Evolutionary conservation across 768 basidiomycete genomes (phyloP).

Genomic region (Phaffia australis): DNA sequence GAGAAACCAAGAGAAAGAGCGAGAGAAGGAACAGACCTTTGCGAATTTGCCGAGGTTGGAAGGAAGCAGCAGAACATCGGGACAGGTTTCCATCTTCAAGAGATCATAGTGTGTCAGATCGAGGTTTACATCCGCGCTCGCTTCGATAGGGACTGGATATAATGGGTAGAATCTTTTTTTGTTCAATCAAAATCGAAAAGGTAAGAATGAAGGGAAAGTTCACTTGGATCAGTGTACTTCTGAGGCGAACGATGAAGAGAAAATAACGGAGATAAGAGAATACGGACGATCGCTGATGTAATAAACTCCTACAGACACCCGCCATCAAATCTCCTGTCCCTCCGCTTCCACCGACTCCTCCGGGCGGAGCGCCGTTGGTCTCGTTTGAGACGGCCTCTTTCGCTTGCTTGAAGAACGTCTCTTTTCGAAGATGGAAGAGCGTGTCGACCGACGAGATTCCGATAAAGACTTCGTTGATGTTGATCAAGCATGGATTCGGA

Average conservation of each 20-base stretch:
- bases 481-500: conserved; percentile 77
- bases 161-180: conserved; percentile 79
- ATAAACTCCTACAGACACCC: conserved; percentile 61
- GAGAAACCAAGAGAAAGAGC: background rate
- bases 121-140: conserved; percentile 71
- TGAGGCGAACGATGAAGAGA: background rate
- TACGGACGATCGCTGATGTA: conserved; percentile 71
- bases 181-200: conserved; percentile 2
- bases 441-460: conserved; percentile 74
- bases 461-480: conserved; percentile 72
- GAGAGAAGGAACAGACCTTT: conserved; percentile 50
- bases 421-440: conserved; percentile 75
- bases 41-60: conserved; percentile 81
- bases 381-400: conserved; percentile 48
- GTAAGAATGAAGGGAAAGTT: background rate
- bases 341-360: conserved; percentile 22
- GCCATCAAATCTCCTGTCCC: conserved; percentile 58
- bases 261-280: background rate
- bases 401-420: conserved; percentile 62
- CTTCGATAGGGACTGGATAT: conserved; percentile 70
- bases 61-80: conserved; percentile 76
- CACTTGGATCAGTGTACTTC: background rate
- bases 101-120: conserved; percentile 67
- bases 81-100: conserved; percentile 46
- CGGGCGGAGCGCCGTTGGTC: conserved; percentile 22